A percentile compares a stretch with the other conserved stretches of the same genome.
These are phyloP conservation scores for Corylus avellana DNA, from an alignment of 306 rosid genomes.

Conservation along the genomic window DNA sequence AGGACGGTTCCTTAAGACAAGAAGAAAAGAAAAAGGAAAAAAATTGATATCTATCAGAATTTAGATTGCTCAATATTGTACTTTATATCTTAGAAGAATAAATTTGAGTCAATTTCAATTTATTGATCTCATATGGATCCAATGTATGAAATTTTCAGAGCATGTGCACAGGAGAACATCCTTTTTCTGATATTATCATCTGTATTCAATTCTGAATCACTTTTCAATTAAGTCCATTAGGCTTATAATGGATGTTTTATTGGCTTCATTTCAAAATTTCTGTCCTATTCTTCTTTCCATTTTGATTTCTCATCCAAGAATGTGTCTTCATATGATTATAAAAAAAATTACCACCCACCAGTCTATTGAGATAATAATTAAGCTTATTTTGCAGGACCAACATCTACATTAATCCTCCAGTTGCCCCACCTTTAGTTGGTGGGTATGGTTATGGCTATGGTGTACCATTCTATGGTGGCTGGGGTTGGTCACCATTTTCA, in stretches of 20 bases:
- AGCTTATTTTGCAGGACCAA: slow-evolving; percentile 63
- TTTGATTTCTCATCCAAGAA: neutral
- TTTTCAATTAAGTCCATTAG: neutral
- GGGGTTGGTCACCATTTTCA: slow-evolving; percentile 99
- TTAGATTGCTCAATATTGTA: neutral
- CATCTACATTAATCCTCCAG: slow-evolving; percentile 75
- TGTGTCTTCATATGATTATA: neutral
- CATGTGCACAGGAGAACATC: too few species aligned
- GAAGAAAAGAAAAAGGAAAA: too few species aligned
- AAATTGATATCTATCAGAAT: neutral
- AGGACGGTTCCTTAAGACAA: neutral
- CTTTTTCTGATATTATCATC: too few species aligned
- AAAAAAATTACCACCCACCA: neutral
- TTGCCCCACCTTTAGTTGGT: slow-evolving; percentile 89
- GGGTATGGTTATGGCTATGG: slow-evolving; percentile 90
- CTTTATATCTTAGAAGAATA: neutral
- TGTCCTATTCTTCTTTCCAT: too few species aligned
- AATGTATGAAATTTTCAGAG: too few species aligned
- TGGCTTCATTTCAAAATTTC: neutral
- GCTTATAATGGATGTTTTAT: neutral
- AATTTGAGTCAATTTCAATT: neutral
- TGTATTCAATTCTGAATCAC: neutral
- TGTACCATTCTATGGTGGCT: slow-evolving; percentile 74
- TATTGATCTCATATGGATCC: neutral
- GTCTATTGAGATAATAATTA: neutral